phyloP scores from a whole-genome alignment of 2,329 filamentous ascomycete species.

The Phialophora chinensis region DNA sequence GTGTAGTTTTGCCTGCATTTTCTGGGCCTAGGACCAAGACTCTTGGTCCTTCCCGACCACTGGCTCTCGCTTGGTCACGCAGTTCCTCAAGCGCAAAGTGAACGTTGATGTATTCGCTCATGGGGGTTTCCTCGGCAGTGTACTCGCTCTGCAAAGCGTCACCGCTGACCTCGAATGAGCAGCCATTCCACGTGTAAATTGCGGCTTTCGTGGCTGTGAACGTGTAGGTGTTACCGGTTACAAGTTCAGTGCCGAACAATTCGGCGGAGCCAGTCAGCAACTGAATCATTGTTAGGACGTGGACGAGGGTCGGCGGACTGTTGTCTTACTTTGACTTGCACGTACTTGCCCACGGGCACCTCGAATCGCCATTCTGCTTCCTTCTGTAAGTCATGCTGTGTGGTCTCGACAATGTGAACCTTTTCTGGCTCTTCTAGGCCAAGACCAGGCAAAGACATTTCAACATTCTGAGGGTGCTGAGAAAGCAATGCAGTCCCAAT shows the following conservation, averaged over 20 bases:
- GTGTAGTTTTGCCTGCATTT: slow-evolving; percentile 80
- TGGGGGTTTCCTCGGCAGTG: slow-evolving; percentile 77
- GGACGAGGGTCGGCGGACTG: not conserved
- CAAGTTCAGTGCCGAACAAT: slow-evolving; percentile 93
- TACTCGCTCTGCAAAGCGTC: slow-evolving; percentile 68
- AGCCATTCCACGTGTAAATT: slow-evolving; percentile 91
- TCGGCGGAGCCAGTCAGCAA: slow-evolving; percentile 84
- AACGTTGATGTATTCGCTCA: slow-evolving; percentile 79
- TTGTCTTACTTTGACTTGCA: slow-evolving; percentile 59
- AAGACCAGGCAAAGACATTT: slow-evolving; percentile 76
- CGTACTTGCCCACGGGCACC: slow-evolving; percentile 62
- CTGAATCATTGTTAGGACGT: slow-evolving; percentile 45
- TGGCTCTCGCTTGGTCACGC: slow-evolving; percentile 65
- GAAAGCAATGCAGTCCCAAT: not conserved
- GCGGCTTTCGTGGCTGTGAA: slow-evolving; percentile 84
- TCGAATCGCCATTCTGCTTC: slow-evolving; percentile 82
- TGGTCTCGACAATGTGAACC: slow-evolving; percentile 46
- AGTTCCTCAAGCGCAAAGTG: slow-evolving; percentile 83
- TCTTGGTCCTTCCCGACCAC: slow-evolving; percentile 69
- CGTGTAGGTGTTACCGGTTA: slow-evolving; percentile 76
- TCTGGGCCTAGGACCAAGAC: slow-evolving; percentile 81
- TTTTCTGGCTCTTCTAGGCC: slow-evolving; percentile 70
- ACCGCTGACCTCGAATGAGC: slow-evolving; percentile 77
- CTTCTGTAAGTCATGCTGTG: slow-evolving; percentile 62
- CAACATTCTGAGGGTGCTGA: slow-evolving; percentile 28